phyloP scores from a whole-genome alignment of 192 early-diverging fungal genomes.

The Funneliformis mosseae region DNA sequence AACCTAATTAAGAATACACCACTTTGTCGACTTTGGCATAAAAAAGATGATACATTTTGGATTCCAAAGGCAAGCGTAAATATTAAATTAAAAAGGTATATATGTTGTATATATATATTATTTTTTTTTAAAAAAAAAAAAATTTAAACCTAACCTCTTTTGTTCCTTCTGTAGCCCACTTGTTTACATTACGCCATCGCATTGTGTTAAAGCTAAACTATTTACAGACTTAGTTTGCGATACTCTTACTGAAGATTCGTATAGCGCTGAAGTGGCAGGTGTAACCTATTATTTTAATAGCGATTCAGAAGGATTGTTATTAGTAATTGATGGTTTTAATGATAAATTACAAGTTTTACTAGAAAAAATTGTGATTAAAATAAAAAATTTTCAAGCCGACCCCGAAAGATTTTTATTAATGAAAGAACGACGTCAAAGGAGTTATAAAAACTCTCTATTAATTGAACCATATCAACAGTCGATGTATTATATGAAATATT shows the following conservation, averaged over 20 bases:
- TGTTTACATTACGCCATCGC: slow-evolving; percentile 73
- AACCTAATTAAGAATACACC: slow-evolving; percentile 61
- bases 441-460: slow-evolving; percentile 77
- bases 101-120: too few species aligned
- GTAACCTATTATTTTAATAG: slow-evolving; percentile 75
- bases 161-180: slow-evolving; percentile 57
- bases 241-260: slow-evolving; percentile 81
- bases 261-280: slow-evolving; percentile 89
- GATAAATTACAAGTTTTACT: slow-evolving; percentile 80
- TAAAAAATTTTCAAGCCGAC: slow-evolving; percentile 65
- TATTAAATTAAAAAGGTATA: slow-evolving; percentile 54
- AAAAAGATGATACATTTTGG: slow-evolving; percentile 92
- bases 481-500: slow-evolving; percentile 71
- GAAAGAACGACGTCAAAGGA: slow-evolving; percentile 73
- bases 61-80: slow-evolving; percentile 84
- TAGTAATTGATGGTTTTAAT: slow-evolving; percentile 84
- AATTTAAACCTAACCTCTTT: not conserved
- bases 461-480: slow-evolving; percentile 82
- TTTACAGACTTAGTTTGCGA: slow-evolving; percentile 84
- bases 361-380: slow-evolving; percentile 67
- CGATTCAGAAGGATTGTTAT: slow-evolving; percentile 66
- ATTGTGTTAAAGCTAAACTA: slow-evolving; percentile 68
- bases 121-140: not conserved
- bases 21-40: slow-evolving; percentile 82
- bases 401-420: slow-evolving; percentile 76